Percentiles rank a stretch among this genome's conserved stretches.
These are phyloP conservation scores for Capsicum baccatum DNA, from an alignment of 257 asterid genomes.

Conservation along the genomic window DNA sequence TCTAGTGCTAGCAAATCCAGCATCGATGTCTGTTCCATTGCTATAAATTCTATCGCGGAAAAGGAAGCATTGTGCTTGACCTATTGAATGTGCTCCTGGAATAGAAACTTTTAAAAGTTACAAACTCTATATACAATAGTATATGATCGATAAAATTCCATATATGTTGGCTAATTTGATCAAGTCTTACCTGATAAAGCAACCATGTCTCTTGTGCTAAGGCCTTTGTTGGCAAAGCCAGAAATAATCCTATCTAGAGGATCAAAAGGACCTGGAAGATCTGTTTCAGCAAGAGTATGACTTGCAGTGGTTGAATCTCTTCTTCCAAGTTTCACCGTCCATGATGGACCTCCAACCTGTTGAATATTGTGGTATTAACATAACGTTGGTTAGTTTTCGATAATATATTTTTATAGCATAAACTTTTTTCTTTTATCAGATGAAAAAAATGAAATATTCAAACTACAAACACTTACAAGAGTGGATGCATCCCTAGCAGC, in stretches of 20 bases:
- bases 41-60: constrained; percentile 51
- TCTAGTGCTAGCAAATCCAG: constrained; percentile 44
- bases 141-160: background rate
- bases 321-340: constrained; percentile 23
- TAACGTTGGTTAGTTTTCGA: background rate
- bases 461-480: background rate
- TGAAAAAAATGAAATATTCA: background rate
- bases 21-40: constrained; percentile 49
- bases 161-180: background rate
- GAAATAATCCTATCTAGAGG: constrained; percentile 16
- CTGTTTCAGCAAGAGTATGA: constrained; percentile 16
- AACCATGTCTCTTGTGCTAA: constrained; percentile 18
- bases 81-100: constrained; percentile 11
- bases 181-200: background rate
- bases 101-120: background rate
- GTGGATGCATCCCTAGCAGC: background rate
- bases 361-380: background rate
- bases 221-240: background rate
- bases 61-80: constrained; percentile 28
- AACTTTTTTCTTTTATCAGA: background rate
- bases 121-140: background rate
- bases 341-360: constrained; percentile 22
- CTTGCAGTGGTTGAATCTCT: constrained; percentile 15
- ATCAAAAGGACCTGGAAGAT: background rate
- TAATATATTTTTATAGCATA: background rate